Evolutionary conservation across 441 rosid genomes (phyloP), one percentile per base, ranked within the genome.

Genomic region (Gossypium davidsonii): DNA sequence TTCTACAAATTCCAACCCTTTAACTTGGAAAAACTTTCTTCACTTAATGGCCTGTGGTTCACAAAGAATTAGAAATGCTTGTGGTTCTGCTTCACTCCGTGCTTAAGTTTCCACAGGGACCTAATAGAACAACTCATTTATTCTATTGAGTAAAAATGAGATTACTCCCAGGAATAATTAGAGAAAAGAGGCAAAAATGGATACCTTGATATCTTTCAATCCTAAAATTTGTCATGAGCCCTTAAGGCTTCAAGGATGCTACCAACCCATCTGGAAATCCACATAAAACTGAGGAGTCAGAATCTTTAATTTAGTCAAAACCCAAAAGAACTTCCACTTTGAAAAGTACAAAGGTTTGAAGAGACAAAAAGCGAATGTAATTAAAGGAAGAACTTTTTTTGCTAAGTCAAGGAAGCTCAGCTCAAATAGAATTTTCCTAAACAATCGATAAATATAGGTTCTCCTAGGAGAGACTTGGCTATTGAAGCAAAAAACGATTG

Each of bases 211-310:
- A 65, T n/a, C 23, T 67, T 37, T 61, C 56, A 72, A 72, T 61
- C 60, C 83, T 82, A 77, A 46, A 74, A 53, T 23, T 49, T 76
- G 71, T 80, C 72, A 72, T 83, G 85, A 78, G 84, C 82, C 65
- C 67, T 74, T 83, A 91, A 76, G 76, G 97, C 96, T 83, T 90
- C 92, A 75, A 82, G 82, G 73, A 91, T 88, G 85, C 96, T 89
- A 72, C 71, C 82, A 6, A 91, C 88, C 98, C 98, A 91, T 82
- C 98, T 93, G 86, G 80, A 74, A 79, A 58, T 55, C 63, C 34
- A 58, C 28, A 72, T 9, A 77, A 74, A 34, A 6, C 51, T 26
- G 5, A 57, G 20, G 60, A 14, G 31, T 78, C 67, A 59, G 44
- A 53, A 61, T 58, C 31, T 69, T 52, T 69, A 64, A 48, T 60